Base-by-base conservation (phyloP, 495 filamentous ascomycete genomes). In the Talaromyces ruber region DNA sequence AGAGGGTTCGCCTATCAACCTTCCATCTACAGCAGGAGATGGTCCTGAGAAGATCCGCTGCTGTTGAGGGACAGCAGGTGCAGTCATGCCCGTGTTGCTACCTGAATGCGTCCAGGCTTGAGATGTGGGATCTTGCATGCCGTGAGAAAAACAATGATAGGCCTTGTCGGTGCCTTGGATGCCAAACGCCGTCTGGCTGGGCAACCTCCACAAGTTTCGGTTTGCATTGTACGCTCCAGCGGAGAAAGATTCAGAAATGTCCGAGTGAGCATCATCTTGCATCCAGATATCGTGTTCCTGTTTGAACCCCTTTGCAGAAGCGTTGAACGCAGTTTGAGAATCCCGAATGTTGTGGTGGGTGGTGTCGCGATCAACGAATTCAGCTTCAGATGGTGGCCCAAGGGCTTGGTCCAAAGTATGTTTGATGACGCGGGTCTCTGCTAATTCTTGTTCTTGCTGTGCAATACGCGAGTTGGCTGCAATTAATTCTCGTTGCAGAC, bases 391-490 rank as follows among this genome's bases (percentile, higher is more conserved):
- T 9, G 84, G 75, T 62, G 84, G 79, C 11, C 86, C 87, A 61
- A 92, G 79, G 60, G 84, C 84, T 68, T 91, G 85, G 60, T 92
- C 88, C 53, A 92, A 64, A 14, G 88, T 91, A 67, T 90, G 87
- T 69, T 87, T 89, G 53, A 85, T 86, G 67, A 85, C 84, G 50
- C 91, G 90, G 9, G 80, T 88, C 62, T 93, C 88, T 26, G 88
- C 81, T 60, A 97, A 82, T 72, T 97, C 91, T 62, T 92, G 84
- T 63, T 91, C 90, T 72, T 96, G 88, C 18, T 85, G 80, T 60
- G 85, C 87, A 71, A 98, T 92, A 64, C 86, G 88, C 66, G 82
- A 85, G 64, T 90, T 88, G 24, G 92, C 91, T 64, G 82, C 85
- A 60, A 88, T 84, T 14, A 98, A 81, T 72, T 98, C 88, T 59